A percentile compares a stretch with the other conserved stretches of the same genome.
These are phyloP conservation scores for Nicotiana benthamiana DNA, from an alignment of 257 asterid species.

Conservation along the genomic window DNA sequence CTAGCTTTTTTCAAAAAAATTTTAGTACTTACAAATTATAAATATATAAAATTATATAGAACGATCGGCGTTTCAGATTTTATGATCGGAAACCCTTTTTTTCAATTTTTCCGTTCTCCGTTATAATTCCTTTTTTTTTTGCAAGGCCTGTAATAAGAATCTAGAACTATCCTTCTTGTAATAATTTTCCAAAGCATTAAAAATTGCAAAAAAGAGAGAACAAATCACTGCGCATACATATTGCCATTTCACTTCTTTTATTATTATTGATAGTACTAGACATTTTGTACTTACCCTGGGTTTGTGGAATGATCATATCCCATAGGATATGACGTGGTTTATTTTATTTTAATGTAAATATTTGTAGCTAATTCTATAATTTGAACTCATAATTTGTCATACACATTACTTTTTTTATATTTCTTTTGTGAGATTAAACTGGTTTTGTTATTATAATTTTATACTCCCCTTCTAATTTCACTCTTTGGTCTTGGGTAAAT, in stretches of 20 bases:
- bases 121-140: not conserved
- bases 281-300: no score
- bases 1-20: conserved; percentile 16
- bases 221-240: not conserved
- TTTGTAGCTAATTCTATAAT: no score
- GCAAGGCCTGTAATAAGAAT: conserved; percentile 27
- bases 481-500: not conserved
- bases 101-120: not conserved
- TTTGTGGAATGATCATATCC: no score
- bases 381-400: no score
- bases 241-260: no score
- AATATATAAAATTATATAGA: conserved; percentile 15
- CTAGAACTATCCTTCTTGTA: conserved; percentile 15
- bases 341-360: no score
- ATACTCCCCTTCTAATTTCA: no score
- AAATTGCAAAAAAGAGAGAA: not conserved
- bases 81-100: conserved; percentile 11
- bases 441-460: no score
- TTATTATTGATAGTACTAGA: no score
- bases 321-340: no score
- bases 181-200: conserved; percentile 13
- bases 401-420: no score
- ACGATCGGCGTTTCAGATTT: conserved; percentile 18
- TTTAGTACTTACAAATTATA: conserved; percentile 19
- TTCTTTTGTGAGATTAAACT: no score